Base-by-base conservation (phyloP, 1,284 basidiomycete species). In the Marasmius sp. region DNA sequence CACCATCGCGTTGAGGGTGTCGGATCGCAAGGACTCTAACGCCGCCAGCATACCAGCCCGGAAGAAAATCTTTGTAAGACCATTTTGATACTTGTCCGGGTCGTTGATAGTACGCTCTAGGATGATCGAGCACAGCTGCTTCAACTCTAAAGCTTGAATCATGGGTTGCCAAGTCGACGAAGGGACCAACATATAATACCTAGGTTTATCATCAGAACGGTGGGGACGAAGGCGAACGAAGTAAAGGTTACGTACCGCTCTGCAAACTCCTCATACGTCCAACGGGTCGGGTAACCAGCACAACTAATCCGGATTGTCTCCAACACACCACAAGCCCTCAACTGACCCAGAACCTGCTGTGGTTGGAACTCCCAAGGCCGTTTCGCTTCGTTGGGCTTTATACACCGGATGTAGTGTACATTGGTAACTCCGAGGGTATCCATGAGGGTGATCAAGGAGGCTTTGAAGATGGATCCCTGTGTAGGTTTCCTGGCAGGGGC, bases 231-330 rank as follows among this genome's bases (percentile, higher is more conserved):
- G 60, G 43, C 34, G 39, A 48, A 49, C 20, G 12, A 53, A 52
- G 33, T 59, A 52, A 51, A 14, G 34, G 51, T 59, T 58, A 74
- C 86, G 65, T 66, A 95, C 94, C 97, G 87, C 73, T 98, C 96
- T n/a, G 95, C 97, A 75, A 99, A 99, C 75, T 99, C 97, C 70
- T 95, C 95, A 70, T 98, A 99, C 0, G 92, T 96, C 97, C 97
- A 99, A 55, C 97, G 86, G n/a, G 94, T 95, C 22, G 97, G 97
- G 76, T 99, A 99, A 41, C 97, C 97, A 47, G 97, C 97, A 74
- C 97, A 98, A 79, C 94, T 97, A 74, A 99, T 99, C 61, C 96
- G 88, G 71, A 99, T 99, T 1, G 97, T 99, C 76, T 99, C 97
- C 57, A 99, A 83, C 53, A 99, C 97, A 90, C 97, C 97, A 77